These are phyloP conservation scores for Botrytis tulipae DNA, from an alignment of 2,329 filamentous ascomycete species.

Conservation along the genomic window DNA sequence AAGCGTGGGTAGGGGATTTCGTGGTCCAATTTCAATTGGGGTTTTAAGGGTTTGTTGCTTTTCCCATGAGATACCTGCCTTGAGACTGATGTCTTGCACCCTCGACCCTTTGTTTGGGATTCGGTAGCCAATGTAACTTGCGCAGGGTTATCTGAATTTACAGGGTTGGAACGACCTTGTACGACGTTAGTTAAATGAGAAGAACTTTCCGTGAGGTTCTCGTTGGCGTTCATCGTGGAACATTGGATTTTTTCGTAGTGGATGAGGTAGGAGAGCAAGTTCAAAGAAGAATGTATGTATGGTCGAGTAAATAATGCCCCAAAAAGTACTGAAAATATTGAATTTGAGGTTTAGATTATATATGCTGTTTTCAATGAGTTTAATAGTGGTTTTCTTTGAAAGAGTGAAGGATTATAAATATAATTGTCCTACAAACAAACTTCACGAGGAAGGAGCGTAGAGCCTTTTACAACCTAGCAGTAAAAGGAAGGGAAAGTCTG, in stretches of 20 bases:
- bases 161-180: neutral
- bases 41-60: neutral
- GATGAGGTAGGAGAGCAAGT: neutral
- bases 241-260: neutral
- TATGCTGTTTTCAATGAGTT: neutral
- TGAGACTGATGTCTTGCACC: neutral
- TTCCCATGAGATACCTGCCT: neutral
- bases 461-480: neutral
- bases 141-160: neutral
- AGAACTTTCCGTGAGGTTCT: neutral
- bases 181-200: neutral
- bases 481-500: neutral
- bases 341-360: neutral
- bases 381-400: neutral
- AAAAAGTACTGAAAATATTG: neutral
- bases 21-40: neutral
- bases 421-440: neutral
- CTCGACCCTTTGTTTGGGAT: neutral
- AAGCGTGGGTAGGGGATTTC: neutral
- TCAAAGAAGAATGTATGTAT: neutral
- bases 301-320: neutral
- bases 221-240: neutral
- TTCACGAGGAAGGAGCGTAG: neutral
- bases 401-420: neutral
- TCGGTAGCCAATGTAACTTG: neutral